Evolutionary conservation across 306 rosid species (phyloP), one percentile per base, ranked within the genome.

Genomic region (Inga laurina): DNA sequence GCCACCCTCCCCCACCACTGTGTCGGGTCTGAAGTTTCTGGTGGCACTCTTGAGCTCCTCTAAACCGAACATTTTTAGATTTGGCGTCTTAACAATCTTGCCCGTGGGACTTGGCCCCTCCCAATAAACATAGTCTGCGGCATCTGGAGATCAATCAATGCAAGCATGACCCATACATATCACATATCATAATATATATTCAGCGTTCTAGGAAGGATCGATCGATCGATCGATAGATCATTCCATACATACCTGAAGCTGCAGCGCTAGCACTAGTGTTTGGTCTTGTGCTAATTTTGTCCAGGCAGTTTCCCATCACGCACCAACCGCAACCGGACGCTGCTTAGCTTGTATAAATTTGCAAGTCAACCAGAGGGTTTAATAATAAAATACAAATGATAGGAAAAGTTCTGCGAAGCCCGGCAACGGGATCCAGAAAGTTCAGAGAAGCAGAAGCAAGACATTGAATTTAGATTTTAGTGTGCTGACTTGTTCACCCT

Each of bases 1-100:
- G 16, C 99, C 98, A 10, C 99, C 99, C 59, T 92, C 98, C 0
- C 99, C 99, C 0, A 94, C 67, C 39, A 92, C 80, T 1, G 95
- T 88, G 79, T 89, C 90, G 0, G 98, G 97, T 41, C 91, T 87
- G 81, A 97, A 97, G n/a, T 97, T 85, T 77, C 90, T 80, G 0
- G 99, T 97, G 0, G 94, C 97, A 79, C 86, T 89, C 85, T 91
- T 92, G 75, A 97, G 78, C 69, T 94, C 97, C 8, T 90, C 87
- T 34, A 91, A 51, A 11, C 83, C 86, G 80, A 86, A 97, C 49
- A 82, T 39, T 73, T 78, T 97, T 48, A 89, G 83, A 30, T 86
- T 88, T 6, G 54, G 56, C 4, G 5, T 45, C 4, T 2, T 43
- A 10, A 72, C 54, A 4, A 72, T 72, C 6, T 44, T 7, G 13